phyloP scores from a whole-genome alignment of 2,329 filamentous ascomycete genomes.

The Monilinia aucupariae region DNA sequence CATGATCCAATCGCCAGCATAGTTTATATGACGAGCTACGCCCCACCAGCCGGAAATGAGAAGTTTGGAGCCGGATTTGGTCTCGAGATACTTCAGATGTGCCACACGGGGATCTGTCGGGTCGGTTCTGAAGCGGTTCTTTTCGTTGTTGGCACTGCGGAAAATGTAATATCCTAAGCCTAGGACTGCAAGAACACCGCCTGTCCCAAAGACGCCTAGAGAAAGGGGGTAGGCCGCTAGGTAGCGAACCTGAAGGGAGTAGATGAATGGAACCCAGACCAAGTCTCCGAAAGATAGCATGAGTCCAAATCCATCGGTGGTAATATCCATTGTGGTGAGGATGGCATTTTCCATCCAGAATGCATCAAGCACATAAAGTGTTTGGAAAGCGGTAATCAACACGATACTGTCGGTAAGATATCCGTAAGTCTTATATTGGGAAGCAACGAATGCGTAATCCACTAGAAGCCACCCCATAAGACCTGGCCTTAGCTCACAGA shows the following conservation, averaged over 20 bases:
- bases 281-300: constrained; percentile 93
- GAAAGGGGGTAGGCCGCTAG: constrained; percentile 74
- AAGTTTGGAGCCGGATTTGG: constrained; percentile 72
- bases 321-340: constrained; percentile 91
- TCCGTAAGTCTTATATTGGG: constrained; percentile 81
- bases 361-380: constrained; percentile 76
- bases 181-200: constrained; percentile 62
- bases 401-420: constrained; percentile 81
- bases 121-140: constrained; percentile 88
- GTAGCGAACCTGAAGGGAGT: constrained; percentile 79
- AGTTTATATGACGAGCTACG: constrained; percentile 86
- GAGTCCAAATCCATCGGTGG: constrained; percentile 86
- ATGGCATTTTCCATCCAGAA: constrained; percentile 85
- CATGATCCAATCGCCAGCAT: constrained; percentile 92
- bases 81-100: constrained; percentile 82
- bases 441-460: constrained; percentile 76
- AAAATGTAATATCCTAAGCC: constrained; percentile 81
- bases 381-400: constrained; percentile 71
- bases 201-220: constrained; percentile 64
- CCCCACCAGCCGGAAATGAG: constrained; percentile 93
- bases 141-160: constrained; percentile 88
- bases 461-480: constrained; percentile 84
- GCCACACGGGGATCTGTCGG: constrained; percentile 72
- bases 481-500: constrained; percentile 85
- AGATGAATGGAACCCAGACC: constrained; percentile 88